Evolutionary conservation across 1,139 yeast species (phyloP), one percentile per base, ranked within the genome.

Genomic region (Debaryomycetaceae sp.): DNA sequence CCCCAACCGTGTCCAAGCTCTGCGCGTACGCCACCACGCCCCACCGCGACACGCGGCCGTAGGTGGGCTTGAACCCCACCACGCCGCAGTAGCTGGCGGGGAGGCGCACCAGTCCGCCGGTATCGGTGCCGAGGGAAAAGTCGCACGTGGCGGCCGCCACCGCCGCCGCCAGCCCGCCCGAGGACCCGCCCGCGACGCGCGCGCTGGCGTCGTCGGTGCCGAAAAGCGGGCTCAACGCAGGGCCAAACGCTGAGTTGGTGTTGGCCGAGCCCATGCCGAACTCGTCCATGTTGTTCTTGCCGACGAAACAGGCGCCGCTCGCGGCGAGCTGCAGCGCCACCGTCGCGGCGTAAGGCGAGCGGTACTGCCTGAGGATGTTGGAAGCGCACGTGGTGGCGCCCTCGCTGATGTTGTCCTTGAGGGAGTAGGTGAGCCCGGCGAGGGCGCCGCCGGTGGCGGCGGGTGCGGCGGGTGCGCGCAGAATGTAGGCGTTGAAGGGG

Each of bases 101-200:
- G 15, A 83, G 63, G 37, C 99, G 65, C 1, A 91, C 86, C 0
- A 96, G 86, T 0, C 99, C 99, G 3, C 99, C 99, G 0, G 99
- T 91, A 48, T 91, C 99, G 0, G 97, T 84, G 0, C 98, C 99
- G 25, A 93, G 56, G 1, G 63, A 43, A 41, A 80, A 78, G 47
- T 82, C 84, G 18, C 78, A 83, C 43, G 78, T 49, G 1, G 61
- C 78, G 0, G 80, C 74, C 2, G 89, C 80, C 2, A 89, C 95
- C 0, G 94, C 83, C 1, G 95, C 95, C 0, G 97, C 97, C 29
- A 94, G 75, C 0, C 98, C 98, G 8, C 97, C 96, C 3, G 96
- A 85, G 0, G 96, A 88, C 0, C 98, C 98, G 2, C 98, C 98
- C 1, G 85, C 66, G 1, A 83, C 64, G 26, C 64, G 56, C 30